Percentiles rank a stretch among this genome's conserved stretches.
phyloP scores from a whole-genome alignment of 352 stramenopile genomes.

The Phytophthora tubulina region DNA sequence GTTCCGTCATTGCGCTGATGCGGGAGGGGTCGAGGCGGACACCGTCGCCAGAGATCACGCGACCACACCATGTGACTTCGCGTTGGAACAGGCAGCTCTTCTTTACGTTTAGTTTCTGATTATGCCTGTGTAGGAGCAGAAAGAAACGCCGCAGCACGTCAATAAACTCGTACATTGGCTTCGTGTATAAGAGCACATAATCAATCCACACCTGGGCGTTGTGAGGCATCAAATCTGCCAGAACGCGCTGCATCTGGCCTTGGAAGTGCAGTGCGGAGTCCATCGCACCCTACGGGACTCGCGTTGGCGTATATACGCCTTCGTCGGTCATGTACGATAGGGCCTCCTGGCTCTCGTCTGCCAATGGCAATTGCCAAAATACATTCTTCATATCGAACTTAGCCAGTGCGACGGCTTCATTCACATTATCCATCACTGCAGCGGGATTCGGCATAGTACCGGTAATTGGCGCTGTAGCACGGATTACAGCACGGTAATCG shows the following conservation, averaged over 20 bases:
- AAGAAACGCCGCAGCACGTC: conserved; percentile 25
- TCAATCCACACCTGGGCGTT: conserved; percentile 37
- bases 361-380: too few species aligned
- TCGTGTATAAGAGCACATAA: conserved; percentile 34
- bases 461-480: too few species aligned
- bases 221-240: conserved; percentile 17
- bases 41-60: conserved; percentile 21
- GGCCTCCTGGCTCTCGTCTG: too few species aligned
- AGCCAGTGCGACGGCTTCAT: too few species aligned
- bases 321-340: too few species aligned
- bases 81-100: conserved; percentile 28
- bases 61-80: conserved; percentile 32
- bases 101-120: conserved; percentile 32
- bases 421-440: too few species aligned
- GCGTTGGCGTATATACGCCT: too few species aligned
- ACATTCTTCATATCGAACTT: too few species aligned
- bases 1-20: conserved; percentile 7
- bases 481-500: too few species aligned
- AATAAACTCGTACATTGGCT: conserved; percentile 24
- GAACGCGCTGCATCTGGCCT: conserved; percentile 14
- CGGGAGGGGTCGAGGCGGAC: conserved; percentile 18
- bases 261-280: conserved; percentile 26
- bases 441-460: too few species aligned
- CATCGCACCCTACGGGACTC: conserved; percentile 14
- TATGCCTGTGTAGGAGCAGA: conserved; percentile 10